A percentile compares a stretch with the other conserved stretches of the same genome.
phyloP scores from a whole-genome alignment of 768 basidiomycete species.

The Phylloporus scabripes region DNA sequence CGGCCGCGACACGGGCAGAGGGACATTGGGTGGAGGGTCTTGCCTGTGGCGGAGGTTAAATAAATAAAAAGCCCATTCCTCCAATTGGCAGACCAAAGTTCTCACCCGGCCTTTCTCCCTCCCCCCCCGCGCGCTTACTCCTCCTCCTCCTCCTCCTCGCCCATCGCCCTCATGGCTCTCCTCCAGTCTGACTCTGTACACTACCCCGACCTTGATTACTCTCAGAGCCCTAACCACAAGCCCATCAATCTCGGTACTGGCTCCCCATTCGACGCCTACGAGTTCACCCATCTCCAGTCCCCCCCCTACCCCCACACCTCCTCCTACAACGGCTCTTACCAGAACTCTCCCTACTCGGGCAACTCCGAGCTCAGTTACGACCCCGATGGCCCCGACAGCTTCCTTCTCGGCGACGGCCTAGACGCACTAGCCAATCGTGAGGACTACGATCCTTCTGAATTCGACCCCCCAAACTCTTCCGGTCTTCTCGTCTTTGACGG shows the following conservation, averaged over 20 bases:
- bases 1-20: neutral
- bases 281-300: slow-evolving; percentile 32
- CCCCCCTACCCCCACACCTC: slow-evolving; percentile 47
- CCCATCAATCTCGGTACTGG: slow-evolving; percentile 18
- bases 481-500: slow-evolving; percentile 55
- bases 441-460: slow-evolving; percentile 73
- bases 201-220: slow-evolving; percentile 24
- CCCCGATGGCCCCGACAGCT: slow-evolving; percentile 42
- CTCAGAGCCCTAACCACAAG: slow-evolving; percentile 26
- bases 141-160: neutral
- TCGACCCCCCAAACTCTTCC: slow-evolving; percentile 51
- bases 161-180: slow-evolving; percentile 23
- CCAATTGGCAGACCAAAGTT: slow-evolving; percentile 15
- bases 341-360: slow-evolving; percentile 64
- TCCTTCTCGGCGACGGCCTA: slow-evolving; percentile 48
- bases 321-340: slow-evolving; percentile 61
- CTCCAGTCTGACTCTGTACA: slow-evolving; percentile 19
- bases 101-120: slow-evolving; percentile 25
- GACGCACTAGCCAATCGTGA: slow-evolving; percentile 30
- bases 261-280: slow-evolving; percentile 38
- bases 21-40: neutral
- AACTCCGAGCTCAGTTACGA: slow-evolving; percentile 61
- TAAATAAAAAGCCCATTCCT: slow-evolving; percentile 4
- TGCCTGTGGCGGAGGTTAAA: slow-evolving; percentile 27
- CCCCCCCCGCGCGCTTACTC: slow-evolving; percentile 19